A percentile compares a stretch with the other conserved stretches of the same genome.
Conservation (phyloP, 163 green algal genomes). For the Volvox carteri region DNA sequence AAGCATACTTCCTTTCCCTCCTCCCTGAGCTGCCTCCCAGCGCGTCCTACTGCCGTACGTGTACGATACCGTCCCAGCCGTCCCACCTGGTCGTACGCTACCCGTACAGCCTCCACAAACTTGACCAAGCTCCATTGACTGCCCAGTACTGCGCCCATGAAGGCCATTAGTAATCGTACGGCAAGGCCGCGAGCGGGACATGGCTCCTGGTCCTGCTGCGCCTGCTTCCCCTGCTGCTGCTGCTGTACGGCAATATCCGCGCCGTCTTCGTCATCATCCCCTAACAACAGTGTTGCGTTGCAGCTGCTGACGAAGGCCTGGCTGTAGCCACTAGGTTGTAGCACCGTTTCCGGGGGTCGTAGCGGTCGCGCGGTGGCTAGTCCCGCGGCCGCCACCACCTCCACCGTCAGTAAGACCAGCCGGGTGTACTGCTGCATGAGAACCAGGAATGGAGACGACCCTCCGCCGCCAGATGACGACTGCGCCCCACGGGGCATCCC, state of each 20-base stretch:
- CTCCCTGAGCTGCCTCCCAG: too few species aligned
- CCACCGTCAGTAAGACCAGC: slow-evolving; percentile 77
- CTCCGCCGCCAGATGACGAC: neutral
- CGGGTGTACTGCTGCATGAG: slow-evolving; percentile 78
- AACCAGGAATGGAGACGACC: slow-evolving; percentile 40
- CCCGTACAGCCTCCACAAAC: slow-evolving; percentile 70
- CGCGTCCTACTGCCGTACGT: too few species aligned
- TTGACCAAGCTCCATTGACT: slow-evolving; percentile 57
- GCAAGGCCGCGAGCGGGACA: slow-evolving; percentile 41
- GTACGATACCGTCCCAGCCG: neutral
- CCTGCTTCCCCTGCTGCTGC: neutral
- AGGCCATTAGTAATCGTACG: slow-evolving; percentile 77
- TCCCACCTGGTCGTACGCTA: slow-evolving; percentile 58
- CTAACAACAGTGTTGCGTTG: neutral
- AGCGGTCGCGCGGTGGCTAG: slow-evolving; percentile 63
- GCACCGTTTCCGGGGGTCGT: slow-evolving; percentile 27
- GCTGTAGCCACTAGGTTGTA: slow-evolving; percentile 39
- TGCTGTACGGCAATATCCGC: neutral
- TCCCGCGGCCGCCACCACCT: slow-evolving; percentile 66
- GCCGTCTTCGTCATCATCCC: neutral
- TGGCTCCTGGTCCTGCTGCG: neutral
- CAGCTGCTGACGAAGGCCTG: neutral
- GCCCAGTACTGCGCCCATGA: slow-evolving; percentile 77
- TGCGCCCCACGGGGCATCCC: too few species aligned
- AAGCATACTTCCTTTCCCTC: too few species aligned